Conservation (phyloP, 225 moss, liverwort and hornwort genomes). For the Physcomitrium patens region DNA sequence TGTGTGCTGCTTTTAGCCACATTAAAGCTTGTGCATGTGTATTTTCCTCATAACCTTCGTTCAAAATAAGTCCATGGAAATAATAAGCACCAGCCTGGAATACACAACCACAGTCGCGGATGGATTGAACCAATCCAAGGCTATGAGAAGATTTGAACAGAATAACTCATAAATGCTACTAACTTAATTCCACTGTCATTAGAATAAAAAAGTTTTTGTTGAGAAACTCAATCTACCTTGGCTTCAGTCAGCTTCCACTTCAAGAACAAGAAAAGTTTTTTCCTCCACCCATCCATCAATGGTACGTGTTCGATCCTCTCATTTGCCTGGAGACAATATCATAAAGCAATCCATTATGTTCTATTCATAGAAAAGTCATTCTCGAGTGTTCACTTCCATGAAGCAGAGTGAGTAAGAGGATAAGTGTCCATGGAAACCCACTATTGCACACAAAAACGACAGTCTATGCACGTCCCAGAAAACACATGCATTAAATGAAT, state of each 20-base stretch:
- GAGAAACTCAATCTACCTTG: conserved; percentile 14
- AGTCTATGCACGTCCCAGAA: not conserved
- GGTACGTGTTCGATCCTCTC: conserved; percentile 47
- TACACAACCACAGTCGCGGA: too few species aligned
- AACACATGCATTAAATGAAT: not conserved
- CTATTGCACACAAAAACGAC: not conserved
- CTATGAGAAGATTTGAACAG: too few species aligned
- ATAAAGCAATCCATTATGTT: not conserved
- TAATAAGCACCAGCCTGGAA: conserved; percentile 54
- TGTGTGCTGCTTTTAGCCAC: conserved; percentile 56
- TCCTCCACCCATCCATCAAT: conserved; percentile 44
- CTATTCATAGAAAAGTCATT: not conserved
- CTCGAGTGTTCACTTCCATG: not conserved
- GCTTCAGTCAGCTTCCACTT: conserved; percentile 70
- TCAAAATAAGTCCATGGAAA: conserved; percentile 61
- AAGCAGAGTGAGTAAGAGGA: too few species aligned
- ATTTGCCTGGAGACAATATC: conserved; percentile 38
- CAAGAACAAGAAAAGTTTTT: conserved; percentile 52
- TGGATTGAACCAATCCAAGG: too few species aligned
- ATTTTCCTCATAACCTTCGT: conserved; percentile 55
- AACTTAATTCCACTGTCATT: too few species aligned
- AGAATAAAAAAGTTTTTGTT: too few species aligned
- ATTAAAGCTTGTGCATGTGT: conserved; percentile 50
- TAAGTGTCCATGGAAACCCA: not conserved
- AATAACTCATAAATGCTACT: too few species aligned